Evolutionary conservation across 768 basidiomycete species (phyloP).

Genomic region (Hericium coralloides): DNA sequence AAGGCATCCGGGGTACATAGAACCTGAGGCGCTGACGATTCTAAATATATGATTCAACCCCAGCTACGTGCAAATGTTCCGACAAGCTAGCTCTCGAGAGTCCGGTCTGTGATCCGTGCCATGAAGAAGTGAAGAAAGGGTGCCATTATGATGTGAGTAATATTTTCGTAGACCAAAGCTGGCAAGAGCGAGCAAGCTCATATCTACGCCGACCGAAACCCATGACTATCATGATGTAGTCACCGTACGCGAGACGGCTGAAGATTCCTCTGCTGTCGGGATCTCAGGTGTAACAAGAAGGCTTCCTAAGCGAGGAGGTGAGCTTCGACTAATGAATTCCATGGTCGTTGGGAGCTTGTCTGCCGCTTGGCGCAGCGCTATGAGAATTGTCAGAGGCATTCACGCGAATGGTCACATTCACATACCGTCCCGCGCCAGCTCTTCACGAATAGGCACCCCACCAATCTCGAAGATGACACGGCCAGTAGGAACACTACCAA

Average conservation of each 20-base stretch:
- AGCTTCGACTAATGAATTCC: constrained; percentile 69
- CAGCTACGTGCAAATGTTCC: too few relatives aligned
- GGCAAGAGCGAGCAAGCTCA: too few relatives aligned
- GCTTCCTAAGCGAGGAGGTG: constrained; percentile 69
- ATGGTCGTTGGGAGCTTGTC: constrained; percentile 80
- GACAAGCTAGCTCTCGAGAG: too few relatives aligned
- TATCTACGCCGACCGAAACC: not conserved
- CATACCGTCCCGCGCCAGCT: constrained; percentile 86
- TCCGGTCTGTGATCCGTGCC: too few relatives aligned
- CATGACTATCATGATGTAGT: not conserved
- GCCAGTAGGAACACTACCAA: constrained; percentile 68
- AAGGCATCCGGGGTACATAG: too few relatives aligned
- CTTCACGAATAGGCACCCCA: constrained; percentile 81
- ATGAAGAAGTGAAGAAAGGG: too few relatives aligned
- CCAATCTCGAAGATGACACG: constrained; percentile 94
- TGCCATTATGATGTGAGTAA: too few relatives aligned
- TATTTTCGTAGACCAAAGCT: too few relatives aligned
- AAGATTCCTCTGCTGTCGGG: not conserved
- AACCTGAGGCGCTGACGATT: too few relatives aligned
- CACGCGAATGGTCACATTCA: not conserved
- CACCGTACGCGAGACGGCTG: not conserved
- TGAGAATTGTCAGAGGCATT: not conserved
- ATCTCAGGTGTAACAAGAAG: constrained; percentile 32
- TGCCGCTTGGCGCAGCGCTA: constrained; percentile 83
- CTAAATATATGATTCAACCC: too few relatives aligned